Percentiles rank a stretch among this genome's conserved stretches.
phyloP scores from a whole-genome alignment of 2,329 filamentous ascomycete genomes.

The Cercospora sp. region DNA sequence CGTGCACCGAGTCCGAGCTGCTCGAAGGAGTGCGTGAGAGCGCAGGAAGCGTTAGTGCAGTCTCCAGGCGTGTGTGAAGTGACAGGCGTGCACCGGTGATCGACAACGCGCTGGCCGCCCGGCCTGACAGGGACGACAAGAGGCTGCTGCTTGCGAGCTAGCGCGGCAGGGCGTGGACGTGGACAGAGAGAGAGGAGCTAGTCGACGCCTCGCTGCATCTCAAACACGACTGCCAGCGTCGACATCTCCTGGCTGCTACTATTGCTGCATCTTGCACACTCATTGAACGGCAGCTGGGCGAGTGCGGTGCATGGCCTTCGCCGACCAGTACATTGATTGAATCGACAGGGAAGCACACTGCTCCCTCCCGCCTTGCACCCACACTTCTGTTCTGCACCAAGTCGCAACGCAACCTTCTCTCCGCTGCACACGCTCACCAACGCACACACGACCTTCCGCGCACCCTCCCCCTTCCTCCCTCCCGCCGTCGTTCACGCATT shows the following conservation, averaged over 20 bases:
- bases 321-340: not conserved
- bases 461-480: not conserved
- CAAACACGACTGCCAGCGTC: not conserved
- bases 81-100: no score
- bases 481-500: not conserved
- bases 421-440: not conserved
- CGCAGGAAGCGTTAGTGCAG: not conserved
- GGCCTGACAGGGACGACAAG: not conserved
- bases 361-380: not conserved
- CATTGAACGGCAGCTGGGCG: not conserved
- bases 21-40: not conserved
- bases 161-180: no score
- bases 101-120: not conserved
- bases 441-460: not conserved
- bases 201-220: not conserved
- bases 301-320: not conserved
- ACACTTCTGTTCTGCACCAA: not conserved
- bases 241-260: not conserved
- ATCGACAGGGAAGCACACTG: not conserved
- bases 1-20: not conserved
- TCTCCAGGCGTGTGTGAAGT: not conserved
- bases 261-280: not conserved
- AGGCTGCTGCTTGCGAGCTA: not conserved
- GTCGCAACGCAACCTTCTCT: not conserved
- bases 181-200: no score